A percentile compares a stretch with the other conserved stretches of the same genome.
phyloP scores from a whole-genome alignment of 2,329 filamentous ascomycete genomes.

The Coniochaeta hoffmannii region DNA sequence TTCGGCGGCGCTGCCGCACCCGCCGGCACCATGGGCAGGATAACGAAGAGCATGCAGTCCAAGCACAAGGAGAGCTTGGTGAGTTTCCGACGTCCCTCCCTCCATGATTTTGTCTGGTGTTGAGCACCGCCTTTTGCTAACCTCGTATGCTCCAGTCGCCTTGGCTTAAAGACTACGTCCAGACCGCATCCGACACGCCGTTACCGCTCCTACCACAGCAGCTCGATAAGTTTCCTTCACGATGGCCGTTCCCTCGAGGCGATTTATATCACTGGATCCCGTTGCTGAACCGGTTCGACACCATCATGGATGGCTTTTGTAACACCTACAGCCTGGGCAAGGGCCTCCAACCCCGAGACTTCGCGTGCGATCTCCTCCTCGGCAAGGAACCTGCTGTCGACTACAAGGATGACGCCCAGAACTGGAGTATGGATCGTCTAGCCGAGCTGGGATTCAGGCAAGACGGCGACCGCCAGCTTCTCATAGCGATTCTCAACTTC shows the following conservation, averaged over 20 bases:
- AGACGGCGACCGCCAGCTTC: conserved; percentile 73
- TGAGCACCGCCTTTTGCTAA: conserved; percentile 18
- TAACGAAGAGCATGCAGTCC: conserved; percentile 57
- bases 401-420: conserved; percentile 38
- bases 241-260: conserved; percentile 93
- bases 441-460: conserved; percentile 53
- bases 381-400: conserved; percentile 47
- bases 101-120: background rate
- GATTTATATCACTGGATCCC: conserved; percentile 98
- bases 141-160: conserved; percentile 57
- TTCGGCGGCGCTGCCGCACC: conserved; percentile 52
- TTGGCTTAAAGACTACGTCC: conserved; percentile 76
- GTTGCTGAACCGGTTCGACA: conserved; percentile 87
- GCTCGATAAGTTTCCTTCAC: conserved; percentile 72
- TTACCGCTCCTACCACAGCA: conserved; percentile 70
- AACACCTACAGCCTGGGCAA: conserved; percentile 70
- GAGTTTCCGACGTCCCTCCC: conserved; percentile 25
- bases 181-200: conserved; percentile 58
- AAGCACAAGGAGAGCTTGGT: conserved; percentile 64
- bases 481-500: conserved; percentile 77
- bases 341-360: conserved; percentile 73
- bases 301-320: conserved; percentile 75
- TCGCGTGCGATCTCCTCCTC: conserved; percentile 58
- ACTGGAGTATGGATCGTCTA: conserved; percentile 40
- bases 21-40: conserved; percentile 57